These are phyloP conservation scores for Candida ulmi DNA, from an alignment of 805 yeast species.

Conservation along the genomic window DNA sequence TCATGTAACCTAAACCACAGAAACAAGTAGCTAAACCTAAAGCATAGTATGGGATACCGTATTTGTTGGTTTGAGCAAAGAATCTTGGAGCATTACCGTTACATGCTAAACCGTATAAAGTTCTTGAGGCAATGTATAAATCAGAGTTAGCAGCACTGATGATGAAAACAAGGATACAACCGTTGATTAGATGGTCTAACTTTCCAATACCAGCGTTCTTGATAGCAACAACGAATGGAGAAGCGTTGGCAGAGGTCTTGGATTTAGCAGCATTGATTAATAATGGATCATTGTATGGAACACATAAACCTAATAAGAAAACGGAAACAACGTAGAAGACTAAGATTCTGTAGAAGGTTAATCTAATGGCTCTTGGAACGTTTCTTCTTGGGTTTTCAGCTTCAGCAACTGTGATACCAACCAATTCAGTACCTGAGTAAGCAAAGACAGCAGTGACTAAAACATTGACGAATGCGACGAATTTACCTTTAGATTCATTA, in stretches of 20 bases:
- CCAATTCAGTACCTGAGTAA: conserved; percentile 62
- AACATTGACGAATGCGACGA: conserved; percentile 57
- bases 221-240: conserved; percentile 84
- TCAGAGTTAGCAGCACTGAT: conserved; percentile 81
- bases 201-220: conserved; percentile 57
- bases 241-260: conserved; percentile 56
- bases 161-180: conserved; percentile 69
- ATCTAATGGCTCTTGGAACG: conserved; percentile 65
- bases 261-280: conserved; percentile 45
- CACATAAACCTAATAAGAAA: conserved; percentile 62
- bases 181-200: conserved; percentile 72
- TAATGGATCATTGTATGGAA: conserved; percentile 49
- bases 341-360: conserved; percentile 64
- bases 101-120: conserved; percentile 63
- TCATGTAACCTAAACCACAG: conserved; percentile 67
- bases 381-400: conserved; percentile 61
- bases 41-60: conserved; percentile 67
- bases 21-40: conserved; percentile 43
- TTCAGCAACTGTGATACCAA: conserved; percentile 73
- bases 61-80: conserved; percentile 56
- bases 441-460: conserved; percentile 66
- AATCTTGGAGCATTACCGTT: conserved; percentile 71
- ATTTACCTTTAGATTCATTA: conserved; percentile 44
- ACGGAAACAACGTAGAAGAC: conserved; percentile 59
- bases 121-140: conserved; percentile 72